A percentile compares a stretch with the other conserved stretches of the same genome.
Conservation (phyloP, 768 basidiomycete genomes). For the Trichaptum fuscoviolaceum region DNA sequence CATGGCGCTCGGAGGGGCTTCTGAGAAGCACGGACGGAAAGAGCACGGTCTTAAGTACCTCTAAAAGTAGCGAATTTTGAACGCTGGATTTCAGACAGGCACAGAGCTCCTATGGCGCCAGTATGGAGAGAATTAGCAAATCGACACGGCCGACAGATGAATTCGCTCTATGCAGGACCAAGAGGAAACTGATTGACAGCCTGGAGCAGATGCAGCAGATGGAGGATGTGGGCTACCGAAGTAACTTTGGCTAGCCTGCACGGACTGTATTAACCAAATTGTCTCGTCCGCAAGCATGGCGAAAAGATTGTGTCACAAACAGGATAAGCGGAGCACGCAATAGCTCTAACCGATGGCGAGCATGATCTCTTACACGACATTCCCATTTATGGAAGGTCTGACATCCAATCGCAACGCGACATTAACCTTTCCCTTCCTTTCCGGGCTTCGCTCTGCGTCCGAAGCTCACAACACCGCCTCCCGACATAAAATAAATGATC, state of each 20-base stretch:
- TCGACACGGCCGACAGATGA: background rate
- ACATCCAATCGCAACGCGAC: background rate
- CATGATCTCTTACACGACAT: background rate
- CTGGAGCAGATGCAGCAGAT: background rate
- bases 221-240: background rate
- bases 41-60: conserved; percentile 1
- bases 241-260: background rate
- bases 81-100: background rate
- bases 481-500: background rate
- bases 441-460: too few species aligned
- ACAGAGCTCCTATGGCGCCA: background rate
- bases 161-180: background rate
- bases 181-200: background rate
- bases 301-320: conserved; percentile 1
- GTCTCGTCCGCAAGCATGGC: background rate
- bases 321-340: conserved; percentile 5
- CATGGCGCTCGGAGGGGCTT: conserved; percentile 24
- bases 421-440: background rate
- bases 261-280: background rate
- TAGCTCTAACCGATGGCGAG: background rate
- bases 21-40: background rate
- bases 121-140: background rate
- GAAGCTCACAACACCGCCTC: background rate
- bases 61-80: conserved; percentile 2
- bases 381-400: background rate